Evolutionary conservation across 345 rosid species (phyloP).

Genomic region (Melastoma malabathricum): DNA sequence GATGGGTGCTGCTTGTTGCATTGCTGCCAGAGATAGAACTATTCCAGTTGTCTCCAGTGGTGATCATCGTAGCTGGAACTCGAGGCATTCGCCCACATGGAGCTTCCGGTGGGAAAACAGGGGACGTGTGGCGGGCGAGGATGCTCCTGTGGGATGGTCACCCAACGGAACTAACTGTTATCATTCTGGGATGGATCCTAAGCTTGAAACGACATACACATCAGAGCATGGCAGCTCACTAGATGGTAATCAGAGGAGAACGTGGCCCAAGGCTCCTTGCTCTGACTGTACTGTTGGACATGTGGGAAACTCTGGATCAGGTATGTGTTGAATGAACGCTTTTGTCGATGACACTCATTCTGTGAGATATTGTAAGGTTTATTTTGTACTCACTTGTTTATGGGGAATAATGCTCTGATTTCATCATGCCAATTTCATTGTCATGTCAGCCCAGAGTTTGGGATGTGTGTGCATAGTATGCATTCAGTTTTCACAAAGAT

Average conservation of each 20-base stretch:
- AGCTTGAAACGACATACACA: conserved; percentile 42
- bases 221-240: conserved; percentile 64
- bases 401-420: too few relatives aligned
- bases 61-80: conserved; percentile 48
- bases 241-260: conserved; percentile 33
- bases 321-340: conserved; percentile 19
- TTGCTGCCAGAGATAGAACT: conserved; percentile 84
- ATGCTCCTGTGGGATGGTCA: conserved; percentile 54
- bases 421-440: too few relatives aligned
- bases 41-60: conserved; percentile 45
- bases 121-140: conserved; percentile 96
- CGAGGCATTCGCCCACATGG: conserved; percentile 82
- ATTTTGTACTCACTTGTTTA: too few relatives aligned
- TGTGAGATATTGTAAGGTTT: too few relatives aligned
- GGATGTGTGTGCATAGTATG: too few relatives aligned
- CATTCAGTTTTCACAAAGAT: too few relatives aligned
- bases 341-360: too few relatives aligned
- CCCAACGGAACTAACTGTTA: conserved; percentile 42
- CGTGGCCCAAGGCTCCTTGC: conserved; percentile 55
- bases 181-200: conserved; percentile 40
- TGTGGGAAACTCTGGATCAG: conserved; percentile 48
- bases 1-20: conserved; percentile 97
- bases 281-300: conserved; percentile 31
- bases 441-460: too few relatives aligned
- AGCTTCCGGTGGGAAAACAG: conserved; percentile 92